Base-by-base conservation (phyloP, 352 stramenopile species). In the Phytophthora tubulina region DNA sequence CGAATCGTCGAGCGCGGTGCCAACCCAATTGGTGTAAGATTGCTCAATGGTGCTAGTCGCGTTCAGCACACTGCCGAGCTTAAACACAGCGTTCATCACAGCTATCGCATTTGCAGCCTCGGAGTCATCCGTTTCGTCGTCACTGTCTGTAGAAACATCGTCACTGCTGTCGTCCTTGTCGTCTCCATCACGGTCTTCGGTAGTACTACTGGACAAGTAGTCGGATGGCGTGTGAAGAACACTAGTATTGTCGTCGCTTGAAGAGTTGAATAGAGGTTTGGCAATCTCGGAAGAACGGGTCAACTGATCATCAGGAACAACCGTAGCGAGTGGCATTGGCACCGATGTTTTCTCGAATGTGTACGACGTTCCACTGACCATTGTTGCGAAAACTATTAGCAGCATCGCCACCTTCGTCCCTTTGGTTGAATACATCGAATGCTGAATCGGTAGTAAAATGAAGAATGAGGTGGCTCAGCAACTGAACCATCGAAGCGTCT, bases 1-100 rank as follows among this genome's bases (percentile, higher is more conserved):
- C 3, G 56, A 45, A 17, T 17, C 54, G 9, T 53, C 46, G 9
- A 67, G 41, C 10, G 50, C 38, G 6, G 49, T 59, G 27, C 68
- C 72, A 32, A 83, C 73, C 76, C 76, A 81, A 61, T 83, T 83
- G 15, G 39, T 33, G 38, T 78, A 78, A 3, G 69, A 75, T 3
- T 61, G 59, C 35, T 77, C 46, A 14, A 80, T 72, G 9, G 73
- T 80, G 41, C 68, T 79, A 3, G 72, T 79, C 11, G 72, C 63
- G 11, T 76, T 74, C 0, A 76, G 31, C 13, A 74, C 68, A 21
- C 68, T 76, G 11, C 68, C 72, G 21, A 76, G 61, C 32, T 71
- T 70, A 31, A 73, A 54, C 9, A 52, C 72, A 9, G 63, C 67
- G 2, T 63, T 58, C 44, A 73, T 42, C 6, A 67, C 45, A 50